Evolutionary conservation across 2,329 filamentous ascomycete genomes (phyloP).

Genomic region (Penicillium freii): DNA sequence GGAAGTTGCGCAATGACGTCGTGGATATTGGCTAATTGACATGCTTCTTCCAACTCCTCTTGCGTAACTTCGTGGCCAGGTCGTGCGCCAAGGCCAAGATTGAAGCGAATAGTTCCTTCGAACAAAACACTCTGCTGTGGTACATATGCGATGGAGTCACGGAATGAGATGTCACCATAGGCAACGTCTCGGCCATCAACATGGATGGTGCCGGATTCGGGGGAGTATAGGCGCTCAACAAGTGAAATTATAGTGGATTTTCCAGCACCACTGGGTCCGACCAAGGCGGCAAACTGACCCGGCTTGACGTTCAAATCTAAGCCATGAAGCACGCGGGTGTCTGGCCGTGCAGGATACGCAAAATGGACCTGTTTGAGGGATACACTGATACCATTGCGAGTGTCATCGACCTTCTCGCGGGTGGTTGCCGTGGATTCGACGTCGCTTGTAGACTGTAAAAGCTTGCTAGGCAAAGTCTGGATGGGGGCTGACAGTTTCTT

Average conservation of each 20-base stretch:
- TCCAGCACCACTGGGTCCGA: constrained; percentile 68
- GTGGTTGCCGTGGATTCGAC: neutral
- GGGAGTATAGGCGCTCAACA: constrained; percentile 55
- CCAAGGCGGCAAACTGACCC: constrained; percentile 48
- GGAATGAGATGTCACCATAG: constrained; percentile 38
- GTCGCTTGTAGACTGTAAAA: neutral
- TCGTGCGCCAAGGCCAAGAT: constrained; percentile 44
- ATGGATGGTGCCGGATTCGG: constrained; percentile 49
- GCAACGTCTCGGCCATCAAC: constrained; percentile 52
- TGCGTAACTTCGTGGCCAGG: constrained; percentile 56
- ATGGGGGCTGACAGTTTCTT: constrained; percentile 7
- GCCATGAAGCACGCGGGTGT: constrained; percentile 56
- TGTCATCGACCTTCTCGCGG: neutral
- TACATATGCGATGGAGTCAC: constrained; percentile 46
- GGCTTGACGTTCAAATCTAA: constrained; percentile 54
- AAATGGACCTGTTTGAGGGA: constrained; percentile 61
- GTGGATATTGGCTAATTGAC: constrained; percentile 66
- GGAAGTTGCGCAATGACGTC: constrained; percentile 63
- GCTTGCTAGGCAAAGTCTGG: neutral
- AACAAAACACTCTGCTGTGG: constrained; percentile 49
- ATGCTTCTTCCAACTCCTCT: constrained; percentile 60
- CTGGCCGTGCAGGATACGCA: constrained; percentile 63
- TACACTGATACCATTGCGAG: constrained; percentile 42
- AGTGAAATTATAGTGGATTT: constrained; percentile 65
- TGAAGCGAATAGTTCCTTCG: constrained; percentile 47